phyloP scores from a whole-genome alignment of 2,329 filamentous ascomycete genomes.

The Penicillium palitans region DNA sequence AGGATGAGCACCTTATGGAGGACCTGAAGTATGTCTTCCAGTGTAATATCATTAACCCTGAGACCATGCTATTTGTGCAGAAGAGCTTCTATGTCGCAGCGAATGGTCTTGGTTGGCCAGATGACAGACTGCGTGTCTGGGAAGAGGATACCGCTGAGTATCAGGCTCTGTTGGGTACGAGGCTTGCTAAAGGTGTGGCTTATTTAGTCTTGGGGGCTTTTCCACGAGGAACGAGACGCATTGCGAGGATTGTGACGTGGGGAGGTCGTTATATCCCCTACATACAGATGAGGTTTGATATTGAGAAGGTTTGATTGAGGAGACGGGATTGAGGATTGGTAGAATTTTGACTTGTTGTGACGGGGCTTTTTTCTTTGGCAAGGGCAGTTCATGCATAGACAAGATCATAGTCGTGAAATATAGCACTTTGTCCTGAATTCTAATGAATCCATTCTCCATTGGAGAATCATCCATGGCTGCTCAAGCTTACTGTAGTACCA shows the following conservation, averaged over 20 bases:
- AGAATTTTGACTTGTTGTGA: neutral
- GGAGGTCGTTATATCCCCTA: neutral
- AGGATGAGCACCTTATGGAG: neutral
- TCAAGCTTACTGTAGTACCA: neutral
- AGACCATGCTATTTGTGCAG: neutral
- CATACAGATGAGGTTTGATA: neutral
- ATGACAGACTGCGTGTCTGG: neutral
- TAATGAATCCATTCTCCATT: neutral
- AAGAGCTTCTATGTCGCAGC: neutral
- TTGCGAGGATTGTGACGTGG: neutral
- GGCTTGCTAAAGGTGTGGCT: neutral
- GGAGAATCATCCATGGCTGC: neutral
- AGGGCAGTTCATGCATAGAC: neutral
- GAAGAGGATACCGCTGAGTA: neutral
- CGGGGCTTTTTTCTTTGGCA: neutral
- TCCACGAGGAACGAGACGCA: neutral
- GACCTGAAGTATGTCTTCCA: neutral
- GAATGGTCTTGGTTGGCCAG: neutral
- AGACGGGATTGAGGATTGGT: neutral
- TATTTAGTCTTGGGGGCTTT: neutral
- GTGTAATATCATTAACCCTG: neutral
- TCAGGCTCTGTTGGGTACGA: neutral
- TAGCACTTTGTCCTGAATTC: neutral
- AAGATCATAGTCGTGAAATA: neutral
- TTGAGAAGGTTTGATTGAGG: neutral